phyloP scores from a whole-genome alignment of 306 rosid species.

The Lagenaria siceraria region DNA sequence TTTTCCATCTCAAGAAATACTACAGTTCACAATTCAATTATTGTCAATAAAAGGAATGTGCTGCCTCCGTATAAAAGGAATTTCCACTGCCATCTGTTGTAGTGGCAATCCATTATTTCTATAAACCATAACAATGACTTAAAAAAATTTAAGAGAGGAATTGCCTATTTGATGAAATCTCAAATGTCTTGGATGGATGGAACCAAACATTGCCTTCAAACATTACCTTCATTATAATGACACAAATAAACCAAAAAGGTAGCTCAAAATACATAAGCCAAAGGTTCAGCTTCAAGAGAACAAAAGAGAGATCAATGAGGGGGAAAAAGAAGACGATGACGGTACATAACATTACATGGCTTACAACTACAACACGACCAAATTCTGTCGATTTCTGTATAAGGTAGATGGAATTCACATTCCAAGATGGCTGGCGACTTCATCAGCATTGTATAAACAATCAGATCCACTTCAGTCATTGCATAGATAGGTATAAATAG shows the following conservation, averaged over 20 bases:
- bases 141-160: neutral
- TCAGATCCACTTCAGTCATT: constrained; percentile 31
- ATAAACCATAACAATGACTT: neutral
- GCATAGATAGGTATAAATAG: constrained; percentile 33
- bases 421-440: constrained; percentile 17
- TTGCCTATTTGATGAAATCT: neutral
- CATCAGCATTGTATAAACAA: constrained; percentile 19
- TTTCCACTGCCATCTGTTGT: neutral
- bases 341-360: neutral
- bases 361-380: constrained; percentile 15
- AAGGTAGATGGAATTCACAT: constrained; percentile 17
- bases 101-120: neutral
- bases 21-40: neutral
- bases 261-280: constrained; percentile 3
- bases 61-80: neutral
- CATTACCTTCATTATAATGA: neutral
- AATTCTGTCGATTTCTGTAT: constrained; percentile 24
- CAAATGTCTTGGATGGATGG: neutral
- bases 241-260: neutral
- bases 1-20: neutral
- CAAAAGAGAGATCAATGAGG: neutral
- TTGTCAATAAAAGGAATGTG: neutral
- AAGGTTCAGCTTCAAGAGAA: neutral
- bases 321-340: neutral
- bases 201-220: neutral